Conservation (phyloP, 2,329 filamentous ascomycete genomes). For the Talaromyces atroroseus region DNA sequence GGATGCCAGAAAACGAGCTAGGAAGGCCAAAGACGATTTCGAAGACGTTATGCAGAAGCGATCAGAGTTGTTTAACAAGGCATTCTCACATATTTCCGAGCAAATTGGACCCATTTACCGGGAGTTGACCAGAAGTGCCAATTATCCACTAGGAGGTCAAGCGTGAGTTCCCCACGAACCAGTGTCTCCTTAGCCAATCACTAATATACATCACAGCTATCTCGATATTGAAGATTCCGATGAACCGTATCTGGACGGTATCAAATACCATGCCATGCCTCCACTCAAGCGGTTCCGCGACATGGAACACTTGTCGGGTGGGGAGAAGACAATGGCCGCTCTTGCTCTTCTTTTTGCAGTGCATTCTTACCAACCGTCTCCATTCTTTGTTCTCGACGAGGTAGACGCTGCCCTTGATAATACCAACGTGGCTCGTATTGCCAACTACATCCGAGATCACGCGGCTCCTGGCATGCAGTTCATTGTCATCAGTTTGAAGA, state of each 20-base stretch:
- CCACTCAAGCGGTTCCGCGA: constrained; percentile 97
- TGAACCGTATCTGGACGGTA: constrained; percentile 88
- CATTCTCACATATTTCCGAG: constrained; percentile 89
- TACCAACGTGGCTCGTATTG: constrained; percentile 92
- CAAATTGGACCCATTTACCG: constrained; percentile 93
- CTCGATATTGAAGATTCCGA: constrained; percentile 95
- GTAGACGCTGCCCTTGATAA: constrained; percentile 98
- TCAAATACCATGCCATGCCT: constrained; percentile 99
- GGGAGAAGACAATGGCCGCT: constrained; percentile 98
- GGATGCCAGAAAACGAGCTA: constrained; percentile 68
- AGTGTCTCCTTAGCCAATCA: neutral
- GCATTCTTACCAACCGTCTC: constrained; percentile 89
- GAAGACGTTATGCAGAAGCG: constrained; percentile 74
- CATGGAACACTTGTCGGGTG: constrained; percentile 96
- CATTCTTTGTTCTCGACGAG: constrained; percentile 97
- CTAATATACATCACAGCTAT: constrained; percentile 47
- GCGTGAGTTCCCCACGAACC: constrained; percentile 40
- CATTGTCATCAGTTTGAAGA: constrained; percentile 95
- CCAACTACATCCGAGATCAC: constrained; percentile 92
- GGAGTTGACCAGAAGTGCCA: constrained; percentile 81
- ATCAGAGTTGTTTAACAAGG: constrained; percentile 88
- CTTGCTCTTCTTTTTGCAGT: constrained; percentile 94
- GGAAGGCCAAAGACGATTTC: constrained; percentile 75
- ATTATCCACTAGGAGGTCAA: constrained; percentile 87
- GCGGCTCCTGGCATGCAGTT: constrained; percentile 98